These are phyloP conservation scores for Boletellus ananiceps DNA, from an alignment of 768 basidiomycete species.

Conservation along the genomic window DNA sequence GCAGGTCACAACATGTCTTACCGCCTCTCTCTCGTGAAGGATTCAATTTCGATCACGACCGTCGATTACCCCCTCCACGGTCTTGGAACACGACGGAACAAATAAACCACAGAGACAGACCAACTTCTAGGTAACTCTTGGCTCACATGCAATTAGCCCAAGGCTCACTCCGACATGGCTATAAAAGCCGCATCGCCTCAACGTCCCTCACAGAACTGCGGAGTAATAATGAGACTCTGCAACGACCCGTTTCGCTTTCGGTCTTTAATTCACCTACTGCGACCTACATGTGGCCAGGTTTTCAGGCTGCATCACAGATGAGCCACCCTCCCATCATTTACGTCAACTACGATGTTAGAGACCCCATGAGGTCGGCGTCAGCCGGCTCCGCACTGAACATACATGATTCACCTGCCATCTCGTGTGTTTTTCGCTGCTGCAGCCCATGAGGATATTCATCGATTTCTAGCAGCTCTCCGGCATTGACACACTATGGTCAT, in stretches of 20 bases:
- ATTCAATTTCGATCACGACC: conserved; percentile 32
- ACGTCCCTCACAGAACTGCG: conserved; percentile 18
- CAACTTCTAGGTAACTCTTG: conserved; percentile 24
- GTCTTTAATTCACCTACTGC: conserved; percentile 42
- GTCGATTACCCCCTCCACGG: conserved; percentile 30
- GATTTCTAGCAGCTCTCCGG: conserved; percentile 25
- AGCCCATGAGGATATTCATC: conserved; percentile 11
- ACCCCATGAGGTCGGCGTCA: conserved; percentile 30
- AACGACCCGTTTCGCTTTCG: conserved; percentile 35
- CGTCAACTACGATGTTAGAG: conserved; percentile 33
- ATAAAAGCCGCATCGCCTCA: conserved; percentile 21
- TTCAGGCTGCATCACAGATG: conserved; percentile 43
- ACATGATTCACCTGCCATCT: conserved; percentile 27
- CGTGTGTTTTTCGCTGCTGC: conserved; percentile 26
- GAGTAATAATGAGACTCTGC: conserved; percentile 22
- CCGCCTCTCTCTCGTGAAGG: conserved; percentile 31
- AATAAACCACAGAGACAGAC: conserved; percentile 19
- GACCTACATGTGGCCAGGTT: conserved; percentile 45
- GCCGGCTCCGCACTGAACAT: conserved; percentile 27
- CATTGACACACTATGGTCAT: conserved; percentile 24
- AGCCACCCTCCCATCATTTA: conserved; percentile 37
- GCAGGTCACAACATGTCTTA: conserved; percentile 32
- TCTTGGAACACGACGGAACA: conserved; percentile 26
- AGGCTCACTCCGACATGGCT: conserved; percentile 18
- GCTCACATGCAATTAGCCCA: conserved; percentile 4